Evolutionary conservation across 768 basidiomycete species (phyloP), one percentile per base, ranked within the genome.

Genomic region (Phylloporus rhodoxanthus): DNA sequence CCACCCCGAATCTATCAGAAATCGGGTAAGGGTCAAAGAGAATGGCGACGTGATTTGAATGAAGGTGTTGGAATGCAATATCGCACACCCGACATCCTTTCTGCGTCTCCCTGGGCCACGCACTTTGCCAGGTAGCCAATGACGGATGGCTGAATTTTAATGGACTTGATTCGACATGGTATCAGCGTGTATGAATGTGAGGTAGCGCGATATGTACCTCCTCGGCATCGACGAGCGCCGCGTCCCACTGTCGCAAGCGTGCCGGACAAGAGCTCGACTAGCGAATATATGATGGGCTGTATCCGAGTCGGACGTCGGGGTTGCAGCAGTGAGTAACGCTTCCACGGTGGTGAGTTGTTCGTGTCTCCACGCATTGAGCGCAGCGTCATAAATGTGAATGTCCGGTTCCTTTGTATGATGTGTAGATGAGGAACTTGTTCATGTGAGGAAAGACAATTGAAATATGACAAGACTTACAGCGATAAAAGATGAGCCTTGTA

Each of bases 221-320:
- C 9, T 37, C 17, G 10, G 36, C 36, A 19, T 37, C 36, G 8
- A 10, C 1, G 8, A 50, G 33, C 0, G 56, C 56, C 7, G 1
- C 9, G 15, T 47, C 39, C 51, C 51, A 53, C 2, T 36, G n/a
- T 19, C 14, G 2, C 14, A 56, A 33, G 2, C 39, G 56, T 8
- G 48, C n/a, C 32, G 17, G 2, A 57, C 13, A 17, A 57, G 38
- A 1, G 54, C 45, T 36, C 48, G 19, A 23, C 32, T 37, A 4
- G 55, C 43, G 7, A 57, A 19, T 1, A 20, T 30, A 23, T 38
- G 40, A 17, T 43, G 41, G 11, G 11, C 20, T 8, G 9, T 2
- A 17, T 25, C 9, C 5, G n/a, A n/a, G n/a, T 8, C 11, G n/a
- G 47, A 43, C 8, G 2, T 5, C 4, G 8, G 2, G 4, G 40